Evolutionary conservation across 139 green algal species (phyloP), one percentile per base, ranked within the genome.

Genomic region (Coelastrella sp.): DNA sequence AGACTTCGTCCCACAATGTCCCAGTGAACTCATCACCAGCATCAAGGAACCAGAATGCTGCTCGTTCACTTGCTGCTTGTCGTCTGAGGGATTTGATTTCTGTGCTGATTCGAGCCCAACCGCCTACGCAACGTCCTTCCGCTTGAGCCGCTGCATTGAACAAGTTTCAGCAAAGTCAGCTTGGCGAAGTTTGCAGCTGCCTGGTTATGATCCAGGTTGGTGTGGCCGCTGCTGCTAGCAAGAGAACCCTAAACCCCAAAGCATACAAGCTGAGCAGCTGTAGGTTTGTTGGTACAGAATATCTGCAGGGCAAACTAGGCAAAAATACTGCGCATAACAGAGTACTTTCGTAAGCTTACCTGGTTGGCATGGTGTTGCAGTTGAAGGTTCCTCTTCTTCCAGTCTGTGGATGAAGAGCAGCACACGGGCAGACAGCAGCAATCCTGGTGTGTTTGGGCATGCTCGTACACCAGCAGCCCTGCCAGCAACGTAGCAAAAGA

Each of bases 21-120:
- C 71, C 71, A 34, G 25, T 71, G 37, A 76, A 51, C 67, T 76
- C 67, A 38, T 76, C 71, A 43, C 71, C 71, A 41, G 43, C 71
- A 27, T 79, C 43, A 5, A 79, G n/a, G 71, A 79, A 79, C 7
- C 15, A 79, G 71, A 79, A 79, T 4, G 43, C 71, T 25, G 71
- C 71, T 25, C 71, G 7, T 43, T 79, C 71, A 25, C 30, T 79
- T 8, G n/a, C n/a, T n/a, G 71, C 71, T 48, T 64, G 41, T 17
- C 21, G 25, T 30, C 71, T n/a, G 21, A 63, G 43, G 8, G 71
- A 30, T 27, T 79, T 79, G 15, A 64, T 27, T 11, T 43, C 27
- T 41, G 43, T 34, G n/a, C 25, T 30, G 25, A 79, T 79, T 41
- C 71, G 71, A 21, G 71, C 34, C 71, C 71, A 79, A n/a, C 71